Percentiles rank a stretch among this genome's conserved stretches.
Conservation (phyloP, 2,329 filamentous ascomycete genomes). For the Penicillium rolfsii region DNA sequence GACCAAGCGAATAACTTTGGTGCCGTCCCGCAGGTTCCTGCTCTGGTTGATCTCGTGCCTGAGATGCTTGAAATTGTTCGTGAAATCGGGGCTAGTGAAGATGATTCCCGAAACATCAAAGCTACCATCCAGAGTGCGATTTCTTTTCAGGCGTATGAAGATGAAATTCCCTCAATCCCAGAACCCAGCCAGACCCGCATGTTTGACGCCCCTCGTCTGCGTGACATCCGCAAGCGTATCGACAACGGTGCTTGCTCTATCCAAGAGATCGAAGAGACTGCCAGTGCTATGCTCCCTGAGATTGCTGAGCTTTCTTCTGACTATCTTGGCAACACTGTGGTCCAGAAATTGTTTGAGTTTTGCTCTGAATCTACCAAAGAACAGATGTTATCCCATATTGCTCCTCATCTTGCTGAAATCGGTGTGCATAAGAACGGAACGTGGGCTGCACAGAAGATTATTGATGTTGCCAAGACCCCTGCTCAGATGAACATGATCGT, state of each 20-base stretch:
- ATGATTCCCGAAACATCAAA: conserved; percentile 74
- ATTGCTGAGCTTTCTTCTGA: conserved; percentile 94
- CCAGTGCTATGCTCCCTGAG: conserved; percentile 91
- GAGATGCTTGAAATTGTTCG: conserved; percentile 85
- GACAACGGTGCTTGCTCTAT: conserved; percentile 89
- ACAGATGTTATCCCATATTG: conserved; percentile 85
- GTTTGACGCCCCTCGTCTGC: conserved; percentile 90
- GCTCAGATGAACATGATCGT: conserved; percentile 83
- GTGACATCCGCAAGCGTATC: conserved; percentile 95
- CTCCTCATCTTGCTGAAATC: conserved; percentile 91
- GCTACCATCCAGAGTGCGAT: conserved; percentile 76
- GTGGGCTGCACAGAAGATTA: conserved; percentile 99
- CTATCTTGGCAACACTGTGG: conserved; percentile 98
- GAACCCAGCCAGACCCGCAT: conserved; percentile 87
- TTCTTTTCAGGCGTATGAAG: conserved; percentile 69
- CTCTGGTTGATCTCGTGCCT: conserved; percentile 74
- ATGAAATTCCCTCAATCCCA: conserved; percentile 85
- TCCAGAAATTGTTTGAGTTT: conserved; percentile 97
- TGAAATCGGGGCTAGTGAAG: conserved; percentile 82
- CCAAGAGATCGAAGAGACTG: conserved; percentile 88
- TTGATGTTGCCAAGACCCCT: conserved; percentile 87
- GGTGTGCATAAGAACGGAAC: conserved; percentile 99
- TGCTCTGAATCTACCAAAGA: conserved; percentile 90
- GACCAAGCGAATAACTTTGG: conserved; percentile 39
- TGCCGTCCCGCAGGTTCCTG: conserved; percentile 62